phyloP scores from a whole-genome alignment of 2,329 filamentous ascomycete genomes.

The Aspergillus ibericus region DNA sequence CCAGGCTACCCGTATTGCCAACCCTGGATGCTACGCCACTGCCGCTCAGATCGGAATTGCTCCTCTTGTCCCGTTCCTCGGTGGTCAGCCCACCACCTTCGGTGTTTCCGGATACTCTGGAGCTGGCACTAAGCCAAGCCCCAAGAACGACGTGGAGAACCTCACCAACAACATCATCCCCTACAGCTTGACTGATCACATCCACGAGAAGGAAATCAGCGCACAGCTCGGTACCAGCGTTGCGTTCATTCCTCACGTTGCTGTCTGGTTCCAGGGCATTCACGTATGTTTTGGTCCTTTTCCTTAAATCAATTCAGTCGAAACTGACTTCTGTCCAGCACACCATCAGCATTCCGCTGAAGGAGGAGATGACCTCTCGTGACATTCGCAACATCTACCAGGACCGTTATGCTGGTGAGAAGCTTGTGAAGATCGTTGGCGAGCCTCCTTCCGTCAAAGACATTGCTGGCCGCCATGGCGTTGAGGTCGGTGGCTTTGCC shows the following conservation, averaged over 20 bases:
- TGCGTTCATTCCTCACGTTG: conserved; percentile 89
- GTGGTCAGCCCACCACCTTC: conserved; percentile 78
- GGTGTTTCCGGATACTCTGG: conserved; percentile 93
- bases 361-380: conserved; percentile 81
- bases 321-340: conserved; percentile 52
- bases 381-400: conserved; percentile 95
- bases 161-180: conserved; percentile 86
- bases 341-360: conserved; percentile 86
- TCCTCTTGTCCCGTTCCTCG: conserved; percentile 75
- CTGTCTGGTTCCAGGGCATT: conserved; percentile 97
- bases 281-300: conserved; percentile 49
- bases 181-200: conserved; percentile 88
- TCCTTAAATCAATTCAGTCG: not conserved
- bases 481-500: conserved; percentile 95
- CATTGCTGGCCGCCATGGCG: conserved; percentile 80
- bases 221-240: conserved; percentile 71
- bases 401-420: conserved; percentile 92
- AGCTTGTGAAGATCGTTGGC: conserved; percentile 87
- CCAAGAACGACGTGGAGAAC: conserved; percentile 86
- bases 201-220: conserved; percentile 91
- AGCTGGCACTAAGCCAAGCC: conserved; percentile 87
- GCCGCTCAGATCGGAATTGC: conserved; percentile 87
- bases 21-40: conserved; percentile 94
- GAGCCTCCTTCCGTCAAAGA: conserved; percentile 83
- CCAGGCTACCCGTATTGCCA: conserved; percentile 77